Percentiles rank a stretch among this genome's conserved stretches.
These are phyloP conservation scores for Kodamaea sp. DNA, from an alignment of 1,139 yeast genomes.

Conservation along the genomic window DNA sequence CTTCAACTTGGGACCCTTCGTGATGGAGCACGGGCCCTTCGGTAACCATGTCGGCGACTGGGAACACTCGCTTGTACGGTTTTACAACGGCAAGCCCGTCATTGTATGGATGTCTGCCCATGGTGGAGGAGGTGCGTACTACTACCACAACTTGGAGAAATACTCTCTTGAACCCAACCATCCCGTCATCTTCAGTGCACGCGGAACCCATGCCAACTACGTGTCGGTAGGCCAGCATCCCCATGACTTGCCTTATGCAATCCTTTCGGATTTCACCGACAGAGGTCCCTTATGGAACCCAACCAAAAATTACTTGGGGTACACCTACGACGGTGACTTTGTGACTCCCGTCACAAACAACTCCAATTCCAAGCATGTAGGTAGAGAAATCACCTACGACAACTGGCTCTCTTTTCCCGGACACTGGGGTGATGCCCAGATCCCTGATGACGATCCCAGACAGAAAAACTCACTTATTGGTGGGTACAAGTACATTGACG, in stretches of 20 bases:
- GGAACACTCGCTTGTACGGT: slow-evolving; percentile 92
- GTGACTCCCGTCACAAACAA: slow-evolving; percentile 44
- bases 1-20: slow-evolving; percentile 92
- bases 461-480: slow-evolving; percentile 81
- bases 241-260: slow-evolving; percentile 90
- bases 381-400: slow-evolving; percentile 65
- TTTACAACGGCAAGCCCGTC: slow-evolving; percentile 78
- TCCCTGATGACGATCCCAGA: slow-evolving; percentile 67
- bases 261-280: slow-evolving; percentile 89
- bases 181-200: slow-evolving; percentile 84
- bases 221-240: slow-evolving; percentile 96
- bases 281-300: slow-evolving; percentile 97
- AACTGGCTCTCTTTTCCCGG: slow-evolving; percentile 83
- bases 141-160: slow-evolving; percentile 73
- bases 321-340: slow-evolving; percentile 65
- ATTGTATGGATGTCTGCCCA: slow-evolving; percentile 98
- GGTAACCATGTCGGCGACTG: slow-evolving; percentile 98
- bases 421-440: slow-evolving; percentile 86
- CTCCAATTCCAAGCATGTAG: slow-evolving; percentile 44
- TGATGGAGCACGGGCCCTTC: slow-evolving; percentile 96
- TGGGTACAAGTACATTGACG: slow-evolving; percentile 87
- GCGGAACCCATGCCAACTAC: slow-evolving; percentile 97
- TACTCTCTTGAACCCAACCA: slow-evolving; percentile 47
- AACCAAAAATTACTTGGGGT: slow-evolving; percentile 73
- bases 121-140: slow-evolving; percentile 94